Evolutionary conservation across 192 early-diverging fungal species (phyloP).

Genomic region (Backusella tuberculispora): DNA sequence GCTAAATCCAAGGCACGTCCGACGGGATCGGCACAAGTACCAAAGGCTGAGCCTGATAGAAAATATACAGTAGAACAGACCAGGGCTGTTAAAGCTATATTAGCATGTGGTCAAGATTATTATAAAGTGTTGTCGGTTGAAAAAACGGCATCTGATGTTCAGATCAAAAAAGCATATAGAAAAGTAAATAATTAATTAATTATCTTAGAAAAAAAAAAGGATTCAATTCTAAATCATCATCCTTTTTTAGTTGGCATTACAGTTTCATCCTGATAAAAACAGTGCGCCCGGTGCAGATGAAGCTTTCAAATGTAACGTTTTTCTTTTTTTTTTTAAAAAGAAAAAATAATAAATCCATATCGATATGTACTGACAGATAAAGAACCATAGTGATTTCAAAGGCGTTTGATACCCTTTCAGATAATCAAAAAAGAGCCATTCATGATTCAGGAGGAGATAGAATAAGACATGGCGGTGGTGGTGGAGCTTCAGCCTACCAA

Average conservation of each 20-base stretch:
- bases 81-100: conserved; percentile 76
- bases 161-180: conserved; percentile 94
- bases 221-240: background rate
- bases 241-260: conserved; percentile 72
- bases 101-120: conserved; percentile 74
- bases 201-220: background rate
- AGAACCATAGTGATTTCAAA: conserved; percentile 76
- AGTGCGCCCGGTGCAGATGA: conserved; percentile 96
- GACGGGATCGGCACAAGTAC: conserved; percentile 17
- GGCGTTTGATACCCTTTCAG: conserved; percentile 90
- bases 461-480: conserved; percentile 37
- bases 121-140: conserved; percentile 81
- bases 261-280: conserved; percentile 97
- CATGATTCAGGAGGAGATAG: conserved; percentile 82
- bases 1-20: conserved; percentile 17
- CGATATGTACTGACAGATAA: background rate
- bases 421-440: conserved; percentile 79
- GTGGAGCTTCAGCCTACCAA: conserved; percentile 35
- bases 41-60: conserved; percentile 22
- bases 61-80: conserved; percentile 81
- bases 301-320: conserved; percentile 83
- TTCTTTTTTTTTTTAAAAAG: background rate
- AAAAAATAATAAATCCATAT: background rate
- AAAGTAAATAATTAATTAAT: conserved; percentile 62
- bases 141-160: conserved; percentile 72